Evolutionary conservation across 1,284 basidiomycete genomes (phyloP).

Genomic region (Apiotrichum brassicae): DNA sequence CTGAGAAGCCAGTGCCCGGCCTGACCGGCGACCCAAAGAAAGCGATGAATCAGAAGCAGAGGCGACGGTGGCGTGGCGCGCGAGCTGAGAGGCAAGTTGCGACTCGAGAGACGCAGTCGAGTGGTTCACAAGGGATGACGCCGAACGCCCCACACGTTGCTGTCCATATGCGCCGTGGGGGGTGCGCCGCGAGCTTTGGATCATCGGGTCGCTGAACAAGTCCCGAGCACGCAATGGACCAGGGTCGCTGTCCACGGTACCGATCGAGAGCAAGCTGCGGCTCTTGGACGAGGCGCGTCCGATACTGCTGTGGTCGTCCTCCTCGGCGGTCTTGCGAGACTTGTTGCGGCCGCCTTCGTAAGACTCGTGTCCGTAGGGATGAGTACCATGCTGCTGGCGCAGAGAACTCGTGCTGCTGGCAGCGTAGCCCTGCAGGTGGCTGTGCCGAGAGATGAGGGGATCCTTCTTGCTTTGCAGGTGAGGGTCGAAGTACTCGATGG

Average conservation of each 20-base stretch:
- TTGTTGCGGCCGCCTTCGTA: constrained; percentile 54
- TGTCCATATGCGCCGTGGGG: constrained; percentile 54
- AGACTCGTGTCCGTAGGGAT: not conserved
- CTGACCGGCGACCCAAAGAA: constrained; percentile 10
- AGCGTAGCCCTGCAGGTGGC: not conserved
- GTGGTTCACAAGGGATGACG: constrained; percentile 65
- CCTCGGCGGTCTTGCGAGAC: constrained; percentile 70
- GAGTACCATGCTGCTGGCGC: not conserved
- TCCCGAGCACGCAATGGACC: constrained; percentile 17
- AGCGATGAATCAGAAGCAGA: constrained; percentile 14
- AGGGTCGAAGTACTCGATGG: constrained; percentile 18
- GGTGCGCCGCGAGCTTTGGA: constrained; percentile 33
- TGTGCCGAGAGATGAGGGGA: constrained; percentile 9
- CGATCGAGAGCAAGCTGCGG: constrained; percentile 38
- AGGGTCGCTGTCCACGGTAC: constrained; percentile 43
- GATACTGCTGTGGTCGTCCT: constrained; percentile 82
- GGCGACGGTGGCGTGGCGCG: constrained; percentile 62
- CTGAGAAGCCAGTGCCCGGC: constrained; percentile 3
- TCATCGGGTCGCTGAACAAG: constrained; percentile 13
- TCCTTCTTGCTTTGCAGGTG: not conserved
- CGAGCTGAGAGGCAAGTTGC: constrained; percentile 70
- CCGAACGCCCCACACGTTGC: constrained; percentile 21
- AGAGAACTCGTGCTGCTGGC: not conserved
- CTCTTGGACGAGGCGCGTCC: constrained; percentile 62
- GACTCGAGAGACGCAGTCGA: constrained; percentile 75